phyloP scores from a whole-genome alignment of 2,329 filamentous ascomycete genomes.

The Fusarium dimerum region DNA sequence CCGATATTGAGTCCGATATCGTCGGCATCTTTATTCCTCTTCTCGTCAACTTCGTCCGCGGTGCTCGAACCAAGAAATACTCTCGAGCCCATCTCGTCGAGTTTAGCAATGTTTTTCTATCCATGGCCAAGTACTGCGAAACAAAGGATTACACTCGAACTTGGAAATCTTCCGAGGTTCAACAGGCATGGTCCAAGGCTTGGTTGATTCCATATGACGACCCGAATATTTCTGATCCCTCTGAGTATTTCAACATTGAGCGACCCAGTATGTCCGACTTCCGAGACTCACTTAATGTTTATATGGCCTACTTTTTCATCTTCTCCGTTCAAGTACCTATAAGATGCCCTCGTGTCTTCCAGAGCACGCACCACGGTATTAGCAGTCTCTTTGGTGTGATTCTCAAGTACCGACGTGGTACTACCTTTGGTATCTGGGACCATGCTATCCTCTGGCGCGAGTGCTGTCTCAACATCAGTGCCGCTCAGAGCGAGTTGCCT shows the following conservation, averaged over 20 bases:
- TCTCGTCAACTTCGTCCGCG: constrained; percentile 20
- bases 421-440: constrained; percentile 23
- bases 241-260: constrained; percentile 19
- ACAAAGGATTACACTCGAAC: constrained; percentile 16
- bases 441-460: constrained; percentile 23
- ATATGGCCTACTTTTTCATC: constrained; percentile 20
- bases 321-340: constrained; percentile 15
- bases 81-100: constrained; percentile 15
- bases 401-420: constrained; percentile 15
- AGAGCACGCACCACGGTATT: constrained; percentile 22
- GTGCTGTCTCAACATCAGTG: constrained; percentile 21
- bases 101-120: constrained; percentile 17
- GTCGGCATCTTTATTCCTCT: constrained; percentile 13
- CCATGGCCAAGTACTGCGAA: constrained; percentile 23
- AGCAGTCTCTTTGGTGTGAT: constrained; percentile 19
- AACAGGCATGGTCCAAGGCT: constrained; percentile 9
- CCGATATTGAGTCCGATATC: constrained; percentile 12
- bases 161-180: constrained; percentile 9
- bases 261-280: constrained; percentile 17
- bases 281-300: constrained; percentile 13
- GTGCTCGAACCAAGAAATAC: constrained; percentile 15
- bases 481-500: constrained; percentile 16
- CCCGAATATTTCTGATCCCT: constrained; percentile 9
- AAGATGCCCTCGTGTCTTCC: constrained; percentile 18
- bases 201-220: constrained; percentile 17